These are phyloP conservation scores for Carnegiea gigantea DNA, from an alignment of 179 eudicot genomes.

Conservation along the genomic window DNA sequence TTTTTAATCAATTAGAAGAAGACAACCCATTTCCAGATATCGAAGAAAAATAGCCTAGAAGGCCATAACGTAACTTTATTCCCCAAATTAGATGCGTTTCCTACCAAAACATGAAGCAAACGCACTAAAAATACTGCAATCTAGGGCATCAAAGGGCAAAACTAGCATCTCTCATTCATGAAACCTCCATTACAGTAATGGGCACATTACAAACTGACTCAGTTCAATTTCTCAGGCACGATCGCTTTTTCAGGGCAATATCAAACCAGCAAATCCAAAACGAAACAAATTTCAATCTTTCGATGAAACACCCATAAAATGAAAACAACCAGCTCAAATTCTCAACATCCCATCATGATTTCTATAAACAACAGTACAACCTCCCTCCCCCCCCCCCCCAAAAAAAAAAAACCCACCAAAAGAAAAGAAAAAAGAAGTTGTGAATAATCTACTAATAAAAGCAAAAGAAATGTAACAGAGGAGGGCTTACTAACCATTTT, in stretches of 20 bases:
- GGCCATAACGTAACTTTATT: neutral
- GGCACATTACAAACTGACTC: neutral
- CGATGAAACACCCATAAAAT: neutral
- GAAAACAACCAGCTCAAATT: neutral
- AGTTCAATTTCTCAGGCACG: neutral
- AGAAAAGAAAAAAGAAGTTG: neutral
- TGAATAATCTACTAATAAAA: neutral
- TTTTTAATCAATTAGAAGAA: neutral
- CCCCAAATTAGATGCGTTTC: neutral
- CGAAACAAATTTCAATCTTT: neutral
- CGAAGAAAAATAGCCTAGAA: neutral
- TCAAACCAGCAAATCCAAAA: neutral
- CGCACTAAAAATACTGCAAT: neutral
- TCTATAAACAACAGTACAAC: neutral
- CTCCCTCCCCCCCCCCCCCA: too few relatives aligned
- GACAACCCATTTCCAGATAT: neutral
- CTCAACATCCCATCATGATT: neutral
- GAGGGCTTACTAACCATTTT: neutral
- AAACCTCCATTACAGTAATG: neutral
- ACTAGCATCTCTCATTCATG: neutral
- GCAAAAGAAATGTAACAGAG: neutral
- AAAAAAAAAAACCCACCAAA: neutral
- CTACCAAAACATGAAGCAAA: neutral
- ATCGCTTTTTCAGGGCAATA: neutral
- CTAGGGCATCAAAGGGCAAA: neutral